Base-by-base conservation (phyloP, 1,139 yeast species). In the Protomyces lactucae-debilis region DNA sequence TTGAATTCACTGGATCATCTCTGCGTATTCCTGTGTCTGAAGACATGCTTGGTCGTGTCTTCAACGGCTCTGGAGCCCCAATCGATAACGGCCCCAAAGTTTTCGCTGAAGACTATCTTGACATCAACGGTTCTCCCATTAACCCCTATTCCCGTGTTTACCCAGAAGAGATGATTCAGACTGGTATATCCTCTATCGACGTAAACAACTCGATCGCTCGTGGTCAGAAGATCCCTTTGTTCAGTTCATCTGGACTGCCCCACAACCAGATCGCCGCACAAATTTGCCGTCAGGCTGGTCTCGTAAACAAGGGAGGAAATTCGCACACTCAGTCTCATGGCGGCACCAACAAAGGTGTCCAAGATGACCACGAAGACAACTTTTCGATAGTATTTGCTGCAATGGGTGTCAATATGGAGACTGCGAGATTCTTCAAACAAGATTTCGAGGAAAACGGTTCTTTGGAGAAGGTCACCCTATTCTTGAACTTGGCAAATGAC, bases 191-290 rank as follows among this genome's bases (percentile, higher is more conserved):
- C 59, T 97, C 99, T 57, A 95, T 93, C 74, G 99, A 93, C 77
- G 92, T 98, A 67, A 93, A 95, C 99, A 95, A 93, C 79, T 92
- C 99, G 52, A 93, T 93, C 82, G 99, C 99, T 68, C 89, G 99
- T 84, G 99, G 99, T 72, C 99, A 93, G 80, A 95, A 95, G 80
- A 93, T 93, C 75, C 99, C 99, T 63, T 93, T 93, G 77, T 93
- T 93, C 80, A 90, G 97, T 65, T 99, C 99, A 54, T 91, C 98
- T 65, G 99, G 99, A 81, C 85, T 93, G 76, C 99, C 99, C 66
- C 99, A 93, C 79, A 95, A 93, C 76, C 99, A 95, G 79, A 92
- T 93, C 79, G 99, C 99, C 68, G 99, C 99, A 55, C 99, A 93
- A 79, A 93, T 93, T 77, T 93, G 98, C 83, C 91, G 99, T 81